phyloP scores from a whole-genome alignment of 2,329 filamentous ascomycete genomes.

The Huntiella decipiens region DNA sequence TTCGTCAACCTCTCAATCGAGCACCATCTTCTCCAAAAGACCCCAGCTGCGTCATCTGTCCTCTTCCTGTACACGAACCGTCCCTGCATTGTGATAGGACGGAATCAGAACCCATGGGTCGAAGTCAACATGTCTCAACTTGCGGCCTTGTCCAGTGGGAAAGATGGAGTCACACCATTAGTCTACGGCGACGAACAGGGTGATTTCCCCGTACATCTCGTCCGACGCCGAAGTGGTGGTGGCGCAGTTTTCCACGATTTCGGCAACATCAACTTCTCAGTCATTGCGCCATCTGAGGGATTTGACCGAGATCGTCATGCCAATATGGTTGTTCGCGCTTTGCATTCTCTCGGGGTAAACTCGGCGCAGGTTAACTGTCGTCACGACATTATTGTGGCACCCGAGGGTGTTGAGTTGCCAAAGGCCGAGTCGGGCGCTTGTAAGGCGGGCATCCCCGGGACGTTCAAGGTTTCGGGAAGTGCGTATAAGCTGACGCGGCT shows the following conservation, averaged over 20 bases:
- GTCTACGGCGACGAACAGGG: neutral
- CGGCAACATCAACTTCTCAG: constrained; percentile 88
- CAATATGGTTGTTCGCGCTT: constrained; percentile 76
- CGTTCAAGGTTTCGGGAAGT: constrained; percentile 75
- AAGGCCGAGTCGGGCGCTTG: constrained; percentile 3
- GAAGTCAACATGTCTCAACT: constrained; percentile 62
- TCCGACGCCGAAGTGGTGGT: constrained; percentile 72
- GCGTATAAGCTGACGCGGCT: constrained; percentile 80
- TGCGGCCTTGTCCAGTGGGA: neutral
- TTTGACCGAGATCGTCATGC: constrained; percentile 82
- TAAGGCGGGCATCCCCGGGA: constrained; percentile 13
- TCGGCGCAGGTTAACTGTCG: constrained; percentile 64
- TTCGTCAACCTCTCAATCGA: constrained; percentile 88
- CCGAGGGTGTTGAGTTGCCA: constrained; percentile 11
- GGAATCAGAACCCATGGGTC: constrained; percentile 95
- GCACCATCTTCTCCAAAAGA: constrained; percentile 66
- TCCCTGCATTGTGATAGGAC: constrained; percentile 75
- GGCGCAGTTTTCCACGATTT: constrained; percentile 86
- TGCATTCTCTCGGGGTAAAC: constrained; percentile 38
- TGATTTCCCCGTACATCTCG: constrained; percentile 31
- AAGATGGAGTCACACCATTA: neutral
- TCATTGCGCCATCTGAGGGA: constrained; percentile 56
- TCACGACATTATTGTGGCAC: constrained; percentile 75
- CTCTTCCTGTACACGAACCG: constrained; percentile 78
- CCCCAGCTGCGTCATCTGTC: constrained; percentile 51